Evolutionary conservation across 495 filamentous ascomycete genomes (phyloP), one percentile per base, ranked within the genome.

Genomic region (Lineolata rhizophorae): DNA sequence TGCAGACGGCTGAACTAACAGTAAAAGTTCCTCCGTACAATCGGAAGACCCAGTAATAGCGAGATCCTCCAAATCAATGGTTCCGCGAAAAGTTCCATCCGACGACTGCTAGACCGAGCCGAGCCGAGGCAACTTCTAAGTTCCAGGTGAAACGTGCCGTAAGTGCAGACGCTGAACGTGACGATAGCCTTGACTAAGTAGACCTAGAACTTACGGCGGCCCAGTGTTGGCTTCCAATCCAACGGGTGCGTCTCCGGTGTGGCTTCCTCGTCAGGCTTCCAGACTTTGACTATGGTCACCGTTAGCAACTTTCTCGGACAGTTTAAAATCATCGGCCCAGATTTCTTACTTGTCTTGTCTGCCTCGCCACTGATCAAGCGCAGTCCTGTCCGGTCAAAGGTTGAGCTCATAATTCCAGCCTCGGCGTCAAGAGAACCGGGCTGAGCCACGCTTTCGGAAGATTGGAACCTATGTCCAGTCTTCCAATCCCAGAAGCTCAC

Each of bases 401-500:
- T 90, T 4, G 76, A 77, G 40, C 76, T 76, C 72, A 95, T 91
- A 42, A 95, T 67, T 20, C 90, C 90, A 2, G 79, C 70, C 54
- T 99, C 90, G 19, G 90, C 90, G 46, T 94, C 84, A 14, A 99
- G 57, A 20, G 74, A 82, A 34, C 90, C 87, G 0, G 90, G 90
- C 54, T 99, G 90, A 1, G 87, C 87, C 6, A 73, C 81, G 4
- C 77, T 90, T 30, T 95, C 81, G 8, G 83, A 56, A 8, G 64
- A 61, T 54, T 99, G 90, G 55, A 81, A 95, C 14, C 75, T 62
- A 45, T 95, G 67, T 0, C 90, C 90, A 2, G 83, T 80, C 60
- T 95, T 95, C 90, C 90, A 99, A 53, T 99, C 90, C 77, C 82
- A 99, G 62, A 99, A 95, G 42, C 69, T 76, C 64, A 95, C 87